These are phyloP conservation scores for Tetragonia tetragonoides DNA, from an alignment of 148 eudicot genomes.

Conservation along the genomic window DNA sequence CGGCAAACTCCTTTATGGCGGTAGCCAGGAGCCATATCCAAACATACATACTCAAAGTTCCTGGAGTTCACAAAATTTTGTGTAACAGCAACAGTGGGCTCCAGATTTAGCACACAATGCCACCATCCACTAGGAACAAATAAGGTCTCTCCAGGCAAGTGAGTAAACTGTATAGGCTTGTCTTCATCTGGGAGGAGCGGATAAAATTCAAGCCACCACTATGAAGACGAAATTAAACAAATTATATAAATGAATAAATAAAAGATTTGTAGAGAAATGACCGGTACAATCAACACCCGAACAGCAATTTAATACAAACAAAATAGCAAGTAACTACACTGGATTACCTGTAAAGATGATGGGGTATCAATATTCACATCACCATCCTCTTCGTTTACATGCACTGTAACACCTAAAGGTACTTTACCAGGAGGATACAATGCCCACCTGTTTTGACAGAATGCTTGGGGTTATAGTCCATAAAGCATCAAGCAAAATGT, in stretches of 20 bases:
- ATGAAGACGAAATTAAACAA: conserved; percentile 20
- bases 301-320: background rate
- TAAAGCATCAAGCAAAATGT: background rate
- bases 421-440: conserved; percentile 99
- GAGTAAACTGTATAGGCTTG: conserved; percentile 93
- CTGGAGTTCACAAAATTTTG: conserved; percentile 87
- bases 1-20: conserved; percentile 94
- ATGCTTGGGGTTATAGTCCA: conserved; percentile 8
- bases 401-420: conserved; percentile 93
- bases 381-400: conserved; percentile 95
- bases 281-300: background rate
- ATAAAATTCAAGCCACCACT: conserved; percentile 99
- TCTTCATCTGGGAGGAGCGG: conserved; percentile 83
- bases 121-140: conserved; percentile 99
- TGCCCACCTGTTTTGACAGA: conserved; percentile 72
- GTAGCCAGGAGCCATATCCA: conserved; percentile 99
- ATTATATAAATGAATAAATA: background rate
- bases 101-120: conserved; percentile 96
- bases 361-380: conserved; percentile 92
- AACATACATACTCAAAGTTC: conserved; percentile 89
- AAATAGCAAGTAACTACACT: conserved; percentile 2
- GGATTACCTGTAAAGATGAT: conserved; percentile 81
- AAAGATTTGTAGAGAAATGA: background rate
- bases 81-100: conserved; percentile 83
- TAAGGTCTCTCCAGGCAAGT: conserved; percentile 94